phyloP scores from a whole-genome alignment of 73 alveolate genomes.

The Symbiodinium natans region DNA sequence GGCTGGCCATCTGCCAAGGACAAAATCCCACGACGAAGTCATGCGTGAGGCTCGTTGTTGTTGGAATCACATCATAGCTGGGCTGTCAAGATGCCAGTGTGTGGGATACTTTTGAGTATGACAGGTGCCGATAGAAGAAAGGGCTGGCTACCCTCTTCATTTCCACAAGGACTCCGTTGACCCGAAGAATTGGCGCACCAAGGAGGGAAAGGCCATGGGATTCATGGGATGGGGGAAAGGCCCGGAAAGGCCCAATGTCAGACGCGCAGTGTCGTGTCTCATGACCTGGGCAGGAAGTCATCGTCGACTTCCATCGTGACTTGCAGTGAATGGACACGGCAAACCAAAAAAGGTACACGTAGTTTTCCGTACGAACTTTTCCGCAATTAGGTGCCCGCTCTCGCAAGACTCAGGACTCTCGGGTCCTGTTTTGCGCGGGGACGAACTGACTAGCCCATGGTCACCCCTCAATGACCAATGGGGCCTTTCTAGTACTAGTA shows the following conservation, averaged over 20 bases:
- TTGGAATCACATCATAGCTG: background rate
- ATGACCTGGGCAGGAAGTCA: constrained; percentile 15
- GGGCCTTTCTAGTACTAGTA: no score
- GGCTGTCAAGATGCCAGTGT: background rate
- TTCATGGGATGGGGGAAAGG: background rate
- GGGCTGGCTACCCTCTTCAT: constrained; percentile 45
- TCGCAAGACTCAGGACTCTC: no score
- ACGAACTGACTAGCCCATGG: no score
- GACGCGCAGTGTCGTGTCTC: background rate
- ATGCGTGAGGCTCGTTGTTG: background rate
- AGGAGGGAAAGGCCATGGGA: constrained; percentile 38
- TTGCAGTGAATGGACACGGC: background rate
- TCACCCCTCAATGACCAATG: no score
- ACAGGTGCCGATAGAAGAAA: constrained; percentile 25
- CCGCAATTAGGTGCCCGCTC: no score
- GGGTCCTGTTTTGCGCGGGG: no score
- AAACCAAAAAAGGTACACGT: no score
- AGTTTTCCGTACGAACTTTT: no score
- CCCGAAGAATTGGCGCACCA: constrained; percentile 29
- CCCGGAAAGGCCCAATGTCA: no score
- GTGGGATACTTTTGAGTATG: no score
- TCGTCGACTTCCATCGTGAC: constrained; percentile 48
- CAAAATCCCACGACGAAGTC: background rate
- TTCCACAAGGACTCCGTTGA: constrained; percentile 31
- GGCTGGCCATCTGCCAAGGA: no score